These are phyloP conservation scores for Mycena albidolilacea DNA, from an alignment of 768 basidiomycete species.

Conservation along the genomic window DNA sequence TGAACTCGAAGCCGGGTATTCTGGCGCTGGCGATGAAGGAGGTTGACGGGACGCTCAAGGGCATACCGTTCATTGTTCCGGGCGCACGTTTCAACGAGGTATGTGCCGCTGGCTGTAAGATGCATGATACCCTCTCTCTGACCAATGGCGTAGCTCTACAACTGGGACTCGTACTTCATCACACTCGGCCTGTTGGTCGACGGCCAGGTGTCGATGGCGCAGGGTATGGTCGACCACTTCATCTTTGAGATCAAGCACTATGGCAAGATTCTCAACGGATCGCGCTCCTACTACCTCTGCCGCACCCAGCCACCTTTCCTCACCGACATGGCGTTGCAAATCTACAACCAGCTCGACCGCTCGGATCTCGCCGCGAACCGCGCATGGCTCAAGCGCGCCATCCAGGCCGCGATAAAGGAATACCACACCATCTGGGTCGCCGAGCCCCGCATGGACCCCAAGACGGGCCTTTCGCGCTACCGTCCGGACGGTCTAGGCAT, in stretches of 20 bases:
- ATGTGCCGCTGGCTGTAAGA: constrained; percentile 40
- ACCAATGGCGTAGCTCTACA: constrained; percentile 75
- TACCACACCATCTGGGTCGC: constrained; percentile 99
- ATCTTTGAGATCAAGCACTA: constrained; percentile 99
- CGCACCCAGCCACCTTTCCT: constrained; percentile 98
- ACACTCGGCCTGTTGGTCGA: constrained; percentile 95
- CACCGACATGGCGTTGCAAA: constrained; percentile 98
- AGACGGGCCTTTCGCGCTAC: constrained; percentile 95
- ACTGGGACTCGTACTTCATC: constrained; percentile 97
- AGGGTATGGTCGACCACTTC: constrained; percentile 99
- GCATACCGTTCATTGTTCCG: constrained; percentile 97
- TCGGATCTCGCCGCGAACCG: constrained; percentile 86
- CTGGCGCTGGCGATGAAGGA: constrained; percentile 97
- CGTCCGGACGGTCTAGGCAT: constrained; percentile 96
- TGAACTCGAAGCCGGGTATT: constrained; percentile 95
- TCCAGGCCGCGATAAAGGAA: constrained; percentile 98
- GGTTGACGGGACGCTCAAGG: constrained; percentile 87
- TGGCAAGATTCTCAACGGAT: constrained; percentile 97
- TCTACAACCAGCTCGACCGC: constrained; percentile 95
- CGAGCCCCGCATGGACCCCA: constrained; percentile 93
- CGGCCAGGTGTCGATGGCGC: constrained; percentile 93
- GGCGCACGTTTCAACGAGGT: constrained; percentile 97
- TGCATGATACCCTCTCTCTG: constrained; percentile 18
- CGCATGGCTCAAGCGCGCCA: constrained; percentile 94
- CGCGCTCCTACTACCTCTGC: constrained; percentile 94